Base-by-base conservation (phyloP, 257 asterid species). In the Nicotiana tabacum region DNA sequence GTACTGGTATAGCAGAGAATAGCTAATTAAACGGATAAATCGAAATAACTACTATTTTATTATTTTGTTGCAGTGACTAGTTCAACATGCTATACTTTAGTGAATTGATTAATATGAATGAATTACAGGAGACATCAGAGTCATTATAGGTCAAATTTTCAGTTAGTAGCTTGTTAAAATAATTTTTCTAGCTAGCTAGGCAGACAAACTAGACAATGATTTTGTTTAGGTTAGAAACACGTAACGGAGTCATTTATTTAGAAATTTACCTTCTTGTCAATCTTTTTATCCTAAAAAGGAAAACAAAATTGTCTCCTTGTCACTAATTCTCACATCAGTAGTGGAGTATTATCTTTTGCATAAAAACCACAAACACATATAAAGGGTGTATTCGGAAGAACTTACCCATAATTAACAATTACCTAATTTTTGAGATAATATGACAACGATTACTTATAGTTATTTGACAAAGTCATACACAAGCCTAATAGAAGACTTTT, bases 291-390 rank as follows among this genome's bases (percentile, higher is more conserved):
- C 13, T 32, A 60, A 64, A 60, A 21, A 78, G 4, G 82, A 78
- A 57, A 60, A n/a, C 27, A 13, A 35, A 21, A 60, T 37, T 24
- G 58, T 61, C 74, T 24, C 61, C 15, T 79, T 74, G 62, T 61
- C 61, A 79, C 74, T 35, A 35, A 79, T 17, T 9, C 74, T 79
- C 74, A 61, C 82, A 79, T 79, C 43, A 79, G 39, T 15, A 79
- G 82, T 79, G 80, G 80, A 79, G 33, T 30, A 79, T 79, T 48
- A 79, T 79, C 60, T 13, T 79, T 39, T 61, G 58, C 82, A 79
- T 46, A 79, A 79, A 74, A 60, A 46, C 74, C 58, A 65, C 61
- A 61, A 61, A 39, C 74, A 79, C 56, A 48, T 60, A 65, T 6
- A 61, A 39, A 79, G 46, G 46, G 18, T 21, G 61, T 5, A 61